Base-by-base conservation (phyloP, 768 basidiomycete species). In the Dentipellis sp. region DNA sequence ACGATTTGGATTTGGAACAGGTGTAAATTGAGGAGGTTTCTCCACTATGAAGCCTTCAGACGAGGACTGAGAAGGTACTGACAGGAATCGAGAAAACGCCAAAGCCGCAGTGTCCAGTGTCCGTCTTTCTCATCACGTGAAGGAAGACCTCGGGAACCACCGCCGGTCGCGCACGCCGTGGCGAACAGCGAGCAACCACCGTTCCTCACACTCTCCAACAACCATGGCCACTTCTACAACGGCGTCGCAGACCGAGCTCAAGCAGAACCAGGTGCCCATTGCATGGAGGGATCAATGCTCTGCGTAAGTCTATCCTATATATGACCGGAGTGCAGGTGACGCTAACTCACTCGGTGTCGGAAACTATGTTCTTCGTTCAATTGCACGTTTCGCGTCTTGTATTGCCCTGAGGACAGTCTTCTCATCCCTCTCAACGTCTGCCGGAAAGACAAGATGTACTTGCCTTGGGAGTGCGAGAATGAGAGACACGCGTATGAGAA, bases 381-480 rank as follows among this genome's bases (percentile, higher is more conserved):
- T 29, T 29, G 6, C 29, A 29, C 29, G 29, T 29, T 29, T 29
- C 29, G 29, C 29, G 29, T 29, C 6, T 29, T 29, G 29, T 3
- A 29, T 29, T 29, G 3, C 29, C 29, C 29, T 29, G 29, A 29
- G 29, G 29, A 29, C 63, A 97, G 93, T 54, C 76, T 94, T 23
- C 74, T 95, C 60, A 80, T 97, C 52, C 93, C 93, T 19, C 74
- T 97, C 57, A 95, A 97, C 67, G 73, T 83, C 59, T 97, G 93
- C 71, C 82, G 93, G 63, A 84, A 80, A 69, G 76, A 89, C 65
- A 81, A 81, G 51, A 73, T 72, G 52, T 97, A 92, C 69, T 69
- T 89, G 64, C 86, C 90, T n/a, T 97, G 93, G 93, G 85, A 94
- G 62, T 95, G 93, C 69, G 88, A 92, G 68, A 83, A 93, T 62